These are phyloP conservation scores for Sporothrix inflata DNA, from an alignment of 2,329 filamentous ascomycete species.

Conservation along the genomic window DNA sequence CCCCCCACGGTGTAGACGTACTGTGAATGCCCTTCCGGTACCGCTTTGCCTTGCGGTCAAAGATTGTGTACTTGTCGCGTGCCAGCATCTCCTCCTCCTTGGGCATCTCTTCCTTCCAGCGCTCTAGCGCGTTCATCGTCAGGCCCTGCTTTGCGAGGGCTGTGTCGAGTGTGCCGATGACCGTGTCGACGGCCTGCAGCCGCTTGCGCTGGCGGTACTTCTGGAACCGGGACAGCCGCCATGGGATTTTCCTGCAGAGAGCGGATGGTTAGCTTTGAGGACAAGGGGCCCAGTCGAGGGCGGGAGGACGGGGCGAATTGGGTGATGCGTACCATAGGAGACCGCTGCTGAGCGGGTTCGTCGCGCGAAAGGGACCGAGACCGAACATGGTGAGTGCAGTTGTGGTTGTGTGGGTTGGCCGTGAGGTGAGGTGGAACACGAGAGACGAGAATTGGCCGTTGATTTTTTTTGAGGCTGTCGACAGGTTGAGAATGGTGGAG, in stretches of 20 bases:
- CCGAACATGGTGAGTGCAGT: constrained; percentile 69
- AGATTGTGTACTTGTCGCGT: constrained; percentile 96
- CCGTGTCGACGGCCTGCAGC: constrained; percentile 79
- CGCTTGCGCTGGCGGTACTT: constrained; percentile 85
- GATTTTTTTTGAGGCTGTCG: constrained; percentile 27
- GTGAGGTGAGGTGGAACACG: neutral
- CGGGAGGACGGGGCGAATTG: neutral
- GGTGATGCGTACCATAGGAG: constrained; percentile 71
- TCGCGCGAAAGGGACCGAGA: constrained; percentile 78
- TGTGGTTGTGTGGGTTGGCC: constrained; percentile 15
- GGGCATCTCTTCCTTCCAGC: constrained; percentile 96
- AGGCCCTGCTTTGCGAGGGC: constrained; percentile 75
- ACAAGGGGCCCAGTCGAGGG: neutral
- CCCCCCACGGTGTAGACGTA: constrained; percentile 54
- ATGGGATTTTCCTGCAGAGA: constrained; percentile 82
- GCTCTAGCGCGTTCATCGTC: constrained; percentile 75
- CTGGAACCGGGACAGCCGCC: constrained; percentile 89
- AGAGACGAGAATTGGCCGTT: constrained; percentile 5
- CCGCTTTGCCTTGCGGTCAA: constrained; percentile 91
- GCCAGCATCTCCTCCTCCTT: constrained; percentile 94
- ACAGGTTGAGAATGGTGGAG: neutral
- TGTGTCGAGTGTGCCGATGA: constrained; percentile 80
- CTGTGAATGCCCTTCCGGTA: constrained; percentile 98
- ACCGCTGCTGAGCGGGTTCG: constrained; percentile 74
- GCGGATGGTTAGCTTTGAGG: neutral